These are phyloP conservation scores for Diaporthe capsici DNA, from an alignment of 2,329 filamentous ascomycete species.

Conservation along the genomic window DNA sequence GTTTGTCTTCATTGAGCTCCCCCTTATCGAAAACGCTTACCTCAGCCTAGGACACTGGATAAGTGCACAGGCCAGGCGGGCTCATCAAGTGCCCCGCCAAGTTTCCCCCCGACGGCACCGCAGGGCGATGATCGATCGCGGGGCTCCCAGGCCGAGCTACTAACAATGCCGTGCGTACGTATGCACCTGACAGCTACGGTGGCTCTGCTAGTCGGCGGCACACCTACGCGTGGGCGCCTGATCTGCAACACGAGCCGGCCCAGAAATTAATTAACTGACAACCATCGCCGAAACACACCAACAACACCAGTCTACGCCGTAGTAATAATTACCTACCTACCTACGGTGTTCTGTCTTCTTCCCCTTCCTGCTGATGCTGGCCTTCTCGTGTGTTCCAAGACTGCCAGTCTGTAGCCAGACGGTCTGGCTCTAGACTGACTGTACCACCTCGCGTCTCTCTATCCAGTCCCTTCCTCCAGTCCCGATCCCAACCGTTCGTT, in stretches of 20 bases:
- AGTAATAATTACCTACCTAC: background rate
- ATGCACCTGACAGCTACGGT: background rate
- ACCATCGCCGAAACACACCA: constrained; percentile 24
- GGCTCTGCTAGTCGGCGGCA: constrained; percentile 1
- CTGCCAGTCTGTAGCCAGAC: constrained; percentile 28
- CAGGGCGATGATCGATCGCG: constrained; percentile 26
- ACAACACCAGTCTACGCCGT: background rate
- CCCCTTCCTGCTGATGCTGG: background rate
- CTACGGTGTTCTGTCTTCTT: background rate
- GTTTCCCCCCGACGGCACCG: background rate
- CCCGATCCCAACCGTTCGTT: background rate
- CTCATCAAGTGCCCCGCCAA: constrained; percentile 20
- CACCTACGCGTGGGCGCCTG: constrained; percentile 34
- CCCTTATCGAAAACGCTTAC: background rate
- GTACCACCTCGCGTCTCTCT: background rate
- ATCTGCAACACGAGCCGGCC: constrained; percentile 34
- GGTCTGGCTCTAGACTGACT: constrained; percentile 9
- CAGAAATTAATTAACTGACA: constrained; percentile 30
- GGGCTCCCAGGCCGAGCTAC: constrained; percentile 2
- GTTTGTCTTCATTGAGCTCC: background rate
- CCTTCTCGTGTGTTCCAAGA: background rate
- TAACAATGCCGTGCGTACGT: background rate
- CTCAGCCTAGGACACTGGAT: background rate
- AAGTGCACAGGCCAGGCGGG: constrained; percentile 21
- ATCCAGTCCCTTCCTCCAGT: background rate